Base-by-base conservation (phyloP, 768 basidiomycete genomes). In the Boletus pseudo-olivaceus region DNA sequence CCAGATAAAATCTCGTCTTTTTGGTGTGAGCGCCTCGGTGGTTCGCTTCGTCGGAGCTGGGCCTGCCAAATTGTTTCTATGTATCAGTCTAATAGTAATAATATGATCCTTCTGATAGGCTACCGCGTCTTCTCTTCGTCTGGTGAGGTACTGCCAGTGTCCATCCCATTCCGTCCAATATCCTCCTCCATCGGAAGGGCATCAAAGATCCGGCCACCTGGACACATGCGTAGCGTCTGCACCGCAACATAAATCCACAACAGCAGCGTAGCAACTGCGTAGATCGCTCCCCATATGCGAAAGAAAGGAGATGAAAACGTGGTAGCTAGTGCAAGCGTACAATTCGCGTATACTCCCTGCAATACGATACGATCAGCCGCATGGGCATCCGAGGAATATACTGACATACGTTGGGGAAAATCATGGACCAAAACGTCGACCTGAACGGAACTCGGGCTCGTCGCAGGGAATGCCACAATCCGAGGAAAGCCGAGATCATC, bases 331-430 rank as follows among this genome's bases (percentile, higher is more conserved):
- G 73, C 70, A 20, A 88, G 75, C 0, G 84, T 87, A 10, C 84
- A 72, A 57, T 82, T 83, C 2, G 85, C 84, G 58, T 85, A 87
- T 0, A 87, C 86, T n/a, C 81, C 81, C 80, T 82, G 47, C 23
- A 17, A 56, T 41, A 9, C 32, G 17, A 10, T 5, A 42, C 26
- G 7, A 40, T 56, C 43, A 51, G 39, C 48, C 33, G 10, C 58
- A 33, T 19, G 41, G 4, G 27, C 12, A 0, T 38, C 27, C 1
- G 39, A 37, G 45, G 26, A 38, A 20, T 47, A 32, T 7, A 47
- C 30, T 19, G 15, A 47, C 81, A 37, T 57, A 82, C 87, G 57
- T 86, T 87, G 5, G 87, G 87, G 63, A 88, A 88, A 57, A 88
- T 81, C 38, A 85, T 67, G 8, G 82, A 83, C 87, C 87, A 88